Base-by-base conservation (phyloP, 257 asterid species). In the Datura wrightii region DNA sequence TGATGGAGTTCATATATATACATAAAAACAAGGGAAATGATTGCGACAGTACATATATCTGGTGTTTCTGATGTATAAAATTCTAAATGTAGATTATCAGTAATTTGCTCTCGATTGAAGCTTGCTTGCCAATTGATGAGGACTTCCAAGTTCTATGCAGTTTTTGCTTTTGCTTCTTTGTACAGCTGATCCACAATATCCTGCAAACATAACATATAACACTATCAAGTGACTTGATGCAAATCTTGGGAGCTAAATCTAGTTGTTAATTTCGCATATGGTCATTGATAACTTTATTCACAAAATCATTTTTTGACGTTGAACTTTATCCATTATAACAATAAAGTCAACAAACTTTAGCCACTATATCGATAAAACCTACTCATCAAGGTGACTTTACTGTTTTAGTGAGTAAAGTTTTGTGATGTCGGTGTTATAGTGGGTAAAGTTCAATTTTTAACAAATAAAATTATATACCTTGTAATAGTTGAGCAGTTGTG, bases 131-230 rank as follows among this genome's bases (percentile, higher is more conserved):
- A 52, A 76, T 76, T 24, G 14, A 76, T 76, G 2, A 3, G 48
- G 31, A 52, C 24, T 34, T 78, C 62, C 62, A 24, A 48, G 37
- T 50, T 74, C 56, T 48, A 90, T 14, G 87, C 85, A 86, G 92
- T 88, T 62, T 80, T 62, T 34, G 86, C 92, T 70, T 95, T 94
- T 19, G 93, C 95, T 89, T 91, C 97, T 79, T 56, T 89, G 88
- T 94, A 95, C 80, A 95, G 84, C 89, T 88, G 89, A 89, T 93
- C 97, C 37, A 95, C 74, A 87, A 90, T 79, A 18, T 93, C 97
- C 99, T 95, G 91, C 88, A 52, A 67, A 16, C 63, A 52, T 0
- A 52, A 52, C 48, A 31, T 52, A 0, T 0, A 78, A 78, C 2
- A 78, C 63, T 78, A 52, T 78, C 44, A 78, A 50, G 31, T 1